Conservation (phyloP, 1,284 basidiomycete species). For the Ganoderma lingzhi region DNA sequence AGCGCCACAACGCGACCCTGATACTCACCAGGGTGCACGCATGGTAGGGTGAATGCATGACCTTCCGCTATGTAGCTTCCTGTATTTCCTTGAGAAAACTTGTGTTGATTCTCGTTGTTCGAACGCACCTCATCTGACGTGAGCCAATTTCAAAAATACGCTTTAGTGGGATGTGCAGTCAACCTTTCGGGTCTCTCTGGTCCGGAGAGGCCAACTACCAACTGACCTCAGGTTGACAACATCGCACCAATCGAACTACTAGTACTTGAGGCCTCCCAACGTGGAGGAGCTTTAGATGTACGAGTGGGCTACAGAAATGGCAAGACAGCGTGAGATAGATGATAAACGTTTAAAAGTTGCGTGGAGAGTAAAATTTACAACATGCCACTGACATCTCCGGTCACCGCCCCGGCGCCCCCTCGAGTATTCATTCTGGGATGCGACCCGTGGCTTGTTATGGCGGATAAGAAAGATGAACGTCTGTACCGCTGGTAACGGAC, state of each 20-base stretch:
- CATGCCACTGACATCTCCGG: background rate
- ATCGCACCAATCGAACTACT: too few relatives aligned
- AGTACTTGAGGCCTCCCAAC: background rate
- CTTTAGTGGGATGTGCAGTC: background rate
- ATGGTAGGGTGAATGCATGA: background rate
- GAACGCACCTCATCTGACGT: slow-evolving; percentile 1
- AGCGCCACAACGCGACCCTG: background rate
- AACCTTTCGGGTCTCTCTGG: background rate
- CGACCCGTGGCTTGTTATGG: background rate
- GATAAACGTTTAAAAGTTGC: background rate
- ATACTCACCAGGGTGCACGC: background rate
- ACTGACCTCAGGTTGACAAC: background rate
- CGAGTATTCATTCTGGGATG: background rate
- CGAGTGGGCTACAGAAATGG: background rate
- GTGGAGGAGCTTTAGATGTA: background rate
- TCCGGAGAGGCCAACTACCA: background rate
- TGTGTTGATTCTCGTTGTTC: background rate
- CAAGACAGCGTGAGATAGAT: background rate
- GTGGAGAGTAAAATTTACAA: too few relatives aligned
- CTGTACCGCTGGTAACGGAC: background rate
- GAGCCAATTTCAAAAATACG: background rate
- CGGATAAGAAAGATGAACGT: background rate
- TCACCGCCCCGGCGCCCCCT: background rate
- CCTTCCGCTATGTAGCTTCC: background rate
- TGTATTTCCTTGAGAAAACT: background rate